Conservation (phyloP, 2,329 filamentous ascomycete species). For the Pyrenophora tritici-repentis region DNA sequence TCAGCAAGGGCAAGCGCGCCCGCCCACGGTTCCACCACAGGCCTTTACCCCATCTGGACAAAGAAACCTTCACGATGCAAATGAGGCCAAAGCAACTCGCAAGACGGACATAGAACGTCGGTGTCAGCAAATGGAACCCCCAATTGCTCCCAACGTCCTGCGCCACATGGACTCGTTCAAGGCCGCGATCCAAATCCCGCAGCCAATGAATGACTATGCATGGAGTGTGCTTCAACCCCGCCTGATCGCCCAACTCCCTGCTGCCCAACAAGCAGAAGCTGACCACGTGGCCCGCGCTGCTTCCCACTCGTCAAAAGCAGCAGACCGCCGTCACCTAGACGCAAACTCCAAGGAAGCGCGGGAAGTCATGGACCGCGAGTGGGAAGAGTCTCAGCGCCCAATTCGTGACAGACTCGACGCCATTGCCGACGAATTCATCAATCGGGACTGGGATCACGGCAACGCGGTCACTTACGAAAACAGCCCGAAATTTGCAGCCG, state of each 20-base stretch:
- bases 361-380: conserved; percentile 68
- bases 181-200: conserved; percentile 71
- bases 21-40: conserved; percentile 42
- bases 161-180: conserved; percentile 75
- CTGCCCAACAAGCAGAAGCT: conserved; percentile 63
- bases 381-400: conserved; percentile 72
- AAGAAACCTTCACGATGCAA: conserved; percentile 66
- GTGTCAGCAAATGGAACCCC: conserved; percentile 68
- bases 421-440: conserved; percentile 73
- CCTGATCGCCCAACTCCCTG: conserved; percentile 67
- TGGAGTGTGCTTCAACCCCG: conserved; percentile 73
- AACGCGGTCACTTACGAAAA: conserved; percentile 66
- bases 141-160: conserved; percentile 65
- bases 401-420: conserved; percentile 67
- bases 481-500: conserved; percentile 70
- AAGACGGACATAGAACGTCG: conserved; percentile 73
- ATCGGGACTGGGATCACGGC: conserved; percentile 67
- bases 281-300: conserved; percentile 56
- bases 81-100: conserved; percentile 66
- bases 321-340: conserved; percentile 55
- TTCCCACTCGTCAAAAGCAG: conserved; percentile 53
- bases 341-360: conserved; percentile 57
- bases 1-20: conserved; percentile 37
- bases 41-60: conserved; percentile 44
- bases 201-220: conserved; percentile 68